Conservation (phyloP, 2,329 filamentous ascomycete species). For the Colletotrichum australisinense region DNA sequence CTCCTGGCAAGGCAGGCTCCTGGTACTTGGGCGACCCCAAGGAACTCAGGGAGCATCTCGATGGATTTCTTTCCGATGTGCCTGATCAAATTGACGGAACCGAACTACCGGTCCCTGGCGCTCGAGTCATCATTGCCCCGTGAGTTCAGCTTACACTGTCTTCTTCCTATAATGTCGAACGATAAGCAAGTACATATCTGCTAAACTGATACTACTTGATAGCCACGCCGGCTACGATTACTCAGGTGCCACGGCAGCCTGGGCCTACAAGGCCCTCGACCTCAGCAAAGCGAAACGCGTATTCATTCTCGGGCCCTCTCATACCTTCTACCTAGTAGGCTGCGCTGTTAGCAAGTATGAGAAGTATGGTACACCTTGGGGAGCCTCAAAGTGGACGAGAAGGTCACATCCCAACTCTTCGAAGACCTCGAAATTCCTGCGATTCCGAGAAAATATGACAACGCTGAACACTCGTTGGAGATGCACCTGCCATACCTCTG, state of each 20-base stretch:
- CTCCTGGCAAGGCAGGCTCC: no score
- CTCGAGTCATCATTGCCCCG: no score
- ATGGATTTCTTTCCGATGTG: no score
- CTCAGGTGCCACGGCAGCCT: slow-evolving; percentile 91
- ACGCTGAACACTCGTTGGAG: slow-evolving; percentile 96
- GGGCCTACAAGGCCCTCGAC: slow-evolving; percentile 92
- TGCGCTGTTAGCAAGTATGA: slow-evolving; percentile 81
- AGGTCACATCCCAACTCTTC: slow-evolving; percentile 55
- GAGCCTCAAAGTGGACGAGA: slow-evolving; percentile 73
- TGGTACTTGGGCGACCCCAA: no score
- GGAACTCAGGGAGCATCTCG: no score
- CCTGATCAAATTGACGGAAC: no score
- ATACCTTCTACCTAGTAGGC: slow-evolving; percentile 83
- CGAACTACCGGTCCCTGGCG: no score
- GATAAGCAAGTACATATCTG: no score
- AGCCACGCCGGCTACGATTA: slow-evolving; percentile 96
- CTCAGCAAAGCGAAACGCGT: slow-evolving; percentile 85
- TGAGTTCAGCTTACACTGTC: no score
- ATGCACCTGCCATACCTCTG: slow-evolving; percentile 97
- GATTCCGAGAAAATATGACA: no score
- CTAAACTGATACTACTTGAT: no score
- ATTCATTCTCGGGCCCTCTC: slow-evolving; percentile 93
- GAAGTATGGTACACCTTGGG: slow-evolving; percentile 80
- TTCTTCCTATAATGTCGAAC: no score
- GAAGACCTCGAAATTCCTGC: slow-evolving; percentile 50